These are phyloP conservation scores for Penicillium brasilianum DNA, from an alignment of 2,329 filamentous ascomycete genomes.

Conservation along the genomic window DNA sequence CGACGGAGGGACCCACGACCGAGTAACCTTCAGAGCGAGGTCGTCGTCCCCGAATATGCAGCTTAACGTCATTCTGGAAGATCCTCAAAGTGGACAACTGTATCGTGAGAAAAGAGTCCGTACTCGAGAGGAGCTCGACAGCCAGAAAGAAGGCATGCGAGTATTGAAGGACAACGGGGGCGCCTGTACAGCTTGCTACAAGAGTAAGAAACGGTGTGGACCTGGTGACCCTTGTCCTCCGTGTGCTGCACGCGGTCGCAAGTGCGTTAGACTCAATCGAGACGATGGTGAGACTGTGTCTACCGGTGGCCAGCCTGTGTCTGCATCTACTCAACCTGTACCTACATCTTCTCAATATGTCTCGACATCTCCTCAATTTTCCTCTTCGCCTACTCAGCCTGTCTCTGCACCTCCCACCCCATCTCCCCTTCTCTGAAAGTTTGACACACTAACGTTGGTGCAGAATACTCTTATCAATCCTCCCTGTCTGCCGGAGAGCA, in stretches of 20 bases:
- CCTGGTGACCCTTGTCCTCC: constrained; percentile 24
- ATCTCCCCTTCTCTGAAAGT: background rate
- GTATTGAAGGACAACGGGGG: constrained; percentile 33
- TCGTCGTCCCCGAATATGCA: background rate
- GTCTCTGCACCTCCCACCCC: background rate
- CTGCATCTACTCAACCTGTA: background rate
- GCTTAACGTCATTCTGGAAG: constrained; percentile 20
- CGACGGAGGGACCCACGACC: background rate
- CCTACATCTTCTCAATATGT: background rate
- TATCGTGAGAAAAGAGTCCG: constrained; percentile 16
- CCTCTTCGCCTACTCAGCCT: background rate
- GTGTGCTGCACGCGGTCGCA: constrained; percentile 22
- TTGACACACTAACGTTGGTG: background rate
- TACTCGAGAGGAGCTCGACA: constrained; percentile 19
- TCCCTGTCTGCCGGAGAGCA: background rate
- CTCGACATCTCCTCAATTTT: background rate
- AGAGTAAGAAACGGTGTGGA: constrained; percentile 36
- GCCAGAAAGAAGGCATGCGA: constrained; percentile 24
- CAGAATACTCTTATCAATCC: background rate
- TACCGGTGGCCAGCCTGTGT: background rate
- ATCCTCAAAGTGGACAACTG: constrained; percentile 18
- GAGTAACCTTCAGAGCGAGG: background rate
- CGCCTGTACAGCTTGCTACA: constrained; percentile 36
- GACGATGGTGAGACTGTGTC: background rate
- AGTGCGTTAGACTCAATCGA: constrained; percentile 33